phyloP scores from a whole-genome alignment of 176 grass and related monocot species.

The Eremochloa ophiuroides region DNA sequence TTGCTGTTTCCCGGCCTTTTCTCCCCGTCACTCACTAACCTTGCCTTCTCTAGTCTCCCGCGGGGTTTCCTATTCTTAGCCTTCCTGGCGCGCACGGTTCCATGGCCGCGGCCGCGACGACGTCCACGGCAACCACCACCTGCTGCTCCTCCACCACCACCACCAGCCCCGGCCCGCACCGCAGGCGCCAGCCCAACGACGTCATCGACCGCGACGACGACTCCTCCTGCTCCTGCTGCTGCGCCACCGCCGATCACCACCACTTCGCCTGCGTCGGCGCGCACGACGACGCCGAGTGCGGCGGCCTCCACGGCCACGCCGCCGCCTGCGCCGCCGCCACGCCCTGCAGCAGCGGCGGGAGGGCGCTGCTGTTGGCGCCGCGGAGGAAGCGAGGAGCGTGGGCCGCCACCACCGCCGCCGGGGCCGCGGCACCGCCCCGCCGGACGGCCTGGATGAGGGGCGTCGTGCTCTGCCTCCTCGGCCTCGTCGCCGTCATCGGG shows the following conservation, averaged over 20 bases:
- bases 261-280: neutral
- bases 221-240: neutral
- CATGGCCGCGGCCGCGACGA: slow-evolving; percentile 38
- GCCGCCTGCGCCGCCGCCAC: neutral
- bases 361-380: slow-evolving; percentile 18
- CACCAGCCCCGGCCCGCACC: slow-evolving; percentile 40
- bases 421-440: neutral
- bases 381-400: slow-evolving; percentile 28
- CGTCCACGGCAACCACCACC: neutral
- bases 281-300: slow-evolving; percentile 14
- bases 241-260: neutral
- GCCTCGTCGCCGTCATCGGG: slow-evolving; percentile 41
- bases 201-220: slow-evolving; percentile 35
- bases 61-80: slow-evolving; percentile 38
- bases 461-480: slow-evolving; percentile 50
- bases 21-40: slow-evolving; percentile 40
- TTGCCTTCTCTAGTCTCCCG: neutral
- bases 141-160: too few species aligned
- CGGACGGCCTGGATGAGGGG: slow-evolving; percentile 45
- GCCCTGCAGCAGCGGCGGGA: neutral
- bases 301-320: neutral
- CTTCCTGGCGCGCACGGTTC: slow-evolving; percentile 7
- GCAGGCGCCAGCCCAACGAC: slow-evolving; percentile 40
- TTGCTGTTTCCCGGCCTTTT: slow-evolving; percentile 69
- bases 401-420: too few species aligned